Percentiles rank a stretch among this genome's conserved stretches.
Conservation (phyloP, 257 asterid genomes). For the Solanum verrucosum region DNA sequence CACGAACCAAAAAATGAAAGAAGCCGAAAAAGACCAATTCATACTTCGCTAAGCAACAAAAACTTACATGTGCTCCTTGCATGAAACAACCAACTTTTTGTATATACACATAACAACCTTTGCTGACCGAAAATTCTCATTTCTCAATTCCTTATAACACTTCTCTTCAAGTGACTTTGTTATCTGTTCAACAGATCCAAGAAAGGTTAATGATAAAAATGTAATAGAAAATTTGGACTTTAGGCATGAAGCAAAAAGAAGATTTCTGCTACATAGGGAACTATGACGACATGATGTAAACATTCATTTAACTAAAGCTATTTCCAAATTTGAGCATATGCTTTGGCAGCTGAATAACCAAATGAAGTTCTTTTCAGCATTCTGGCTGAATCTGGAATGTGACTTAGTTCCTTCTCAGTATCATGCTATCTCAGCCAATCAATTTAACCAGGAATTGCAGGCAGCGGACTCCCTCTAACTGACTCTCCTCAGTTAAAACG, state of each 20-base stretch:
- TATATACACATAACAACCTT: conserved; percentile 77
- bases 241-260: background rate
- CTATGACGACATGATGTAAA: background rate
- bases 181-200: conserved; percentile 45
- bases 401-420: background rate
- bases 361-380: background rate
- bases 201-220: background rate
- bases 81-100: conserved; percentile 67
- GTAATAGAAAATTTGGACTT: background rate
- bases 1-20: background rate
- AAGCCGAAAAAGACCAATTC: background rate
- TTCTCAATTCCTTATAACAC: conserved; percentile 89
- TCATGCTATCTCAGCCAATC: background rate
- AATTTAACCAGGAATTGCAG: background rate
- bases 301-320: background rate
- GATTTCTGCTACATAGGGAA: background rate
- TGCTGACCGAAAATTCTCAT: conserved; percentile 60
- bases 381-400: background rate
- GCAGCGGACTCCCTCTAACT: background rate
- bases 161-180: conserved; percentile 82
- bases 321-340: background rate
- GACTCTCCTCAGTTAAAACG: background rate
- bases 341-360: background rate
- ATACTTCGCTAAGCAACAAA: background rate
- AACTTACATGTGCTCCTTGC: conserved; percentile 95